These are phyloP conservation scores for Ogataea nakhonphanomensis DNA, from an alignment of 805 yeast species.

Conservation along the genomic window DNA sequence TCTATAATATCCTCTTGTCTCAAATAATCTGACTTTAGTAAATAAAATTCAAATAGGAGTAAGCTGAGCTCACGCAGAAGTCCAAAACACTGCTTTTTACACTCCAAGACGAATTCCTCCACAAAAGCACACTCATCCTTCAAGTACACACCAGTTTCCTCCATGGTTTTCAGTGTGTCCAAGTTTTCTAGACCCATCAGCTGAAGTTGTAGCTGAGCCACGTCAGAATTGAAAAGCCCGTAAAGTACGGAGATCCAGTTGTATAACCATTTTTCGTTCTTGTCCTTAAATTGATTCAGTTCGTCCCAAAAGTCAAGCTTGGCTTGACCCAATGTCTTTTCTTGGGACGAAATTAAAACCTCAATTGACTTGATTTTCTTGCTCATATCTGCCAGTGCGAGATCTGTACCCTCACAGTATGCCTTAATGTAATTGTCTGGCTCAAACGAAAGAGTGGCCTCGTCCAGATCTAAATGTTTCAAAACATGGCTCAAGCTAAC, in stretches of 20 bases:
- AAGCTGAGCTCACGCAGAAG: slow-evolving; percentile 26
- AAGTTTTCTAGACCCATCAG: slow-evolving; percentile 25
- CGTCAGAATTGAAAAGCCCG: slow-evolving; percentile 26
- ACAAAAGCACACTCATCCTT: slow-evolving; percentile 21
- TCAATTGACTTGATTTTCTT: slow-evolving; percentile 17
- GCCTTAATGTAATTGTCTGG: slow-evolving; percentile 14
- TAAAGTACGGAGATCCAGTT: slow-evolving; percentile 31
- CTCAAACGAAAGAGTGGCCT: neutral
- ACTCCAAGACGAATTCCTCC: slow-evolving; percentile 18
- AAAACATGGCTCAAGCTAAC: slow-evolving; percentile 11
- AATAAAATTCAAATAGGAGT: slow-evolving; percentile 27
- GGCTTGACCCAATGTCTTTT: slow-evolving; percentile 9
- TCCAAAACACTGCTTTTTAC: slow-evolving; percentile 25
- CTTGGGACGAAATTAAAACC: slow-evolving; percentile 6
- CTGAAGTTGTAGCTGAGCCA: slow-evolving; percentile 25
- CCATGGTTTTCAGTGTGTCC: slow-evolving; percentile 21
- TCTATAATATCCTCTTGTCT: slow-evolving; percentile 16
- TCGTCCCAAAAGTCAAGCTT: slow-evolving; percentile 11
- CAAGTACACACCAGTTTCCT: slow-evolving; percentile 22
- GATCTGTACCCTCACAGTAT: slow-evolving; percentile 21
- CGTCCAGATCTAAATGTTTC: slow-evolving; percentile 10
- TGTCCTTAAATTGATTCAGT: slow-evolving; percentile 9
- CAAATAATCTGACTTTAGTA: slow-evolving; percentile 19
- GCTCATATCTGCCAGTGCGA: slow-evolving; percentile 19
- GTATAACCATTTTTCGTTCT: slow-evolving; percentile 23